These are phyloP conservation scores for Chaetoceros muelleri DNA, from an alignment of 108 stramenopile genomes.

Conservation along the genomic window DNA sequence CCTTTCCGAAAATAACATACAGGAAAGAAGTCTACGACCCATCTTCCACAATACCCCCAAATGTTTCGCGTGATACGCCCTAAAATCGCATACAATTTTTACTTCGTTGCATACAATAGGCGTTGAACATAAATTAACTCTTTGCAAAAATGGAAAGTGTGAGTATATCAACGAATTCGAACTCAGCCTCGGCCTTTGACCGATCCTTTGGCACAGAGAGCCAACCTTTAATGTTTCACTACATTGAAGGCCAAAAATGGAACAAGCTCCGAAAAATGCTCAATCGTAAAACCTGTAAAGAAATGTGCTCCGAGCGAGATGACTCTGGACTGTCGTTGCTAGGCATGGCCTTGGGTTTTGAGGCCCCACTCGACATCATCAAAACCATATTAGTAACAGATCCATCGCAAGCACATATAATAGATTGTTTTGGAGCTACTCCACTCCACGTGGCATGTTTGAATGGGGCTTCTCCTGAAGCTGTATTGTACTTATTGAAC, in stretches of 20 bases:
- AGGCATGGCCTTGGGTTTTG: background rate
- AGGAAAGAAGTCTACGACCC: no score
- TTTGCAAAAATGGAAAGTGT: no score
- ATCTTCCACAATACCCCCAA: no score
- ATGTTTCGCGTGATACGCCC: no score
- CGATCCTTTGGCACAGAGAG: no score
- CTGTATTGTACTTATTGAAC: background rate
- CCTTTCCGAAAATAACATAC: no score
- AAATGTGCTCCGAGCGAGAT: background rate
- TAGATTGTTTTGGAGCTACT: background rate
- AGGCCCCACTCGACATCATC: slow-evolving; percentile 59
- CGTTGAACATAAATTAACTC: no score
- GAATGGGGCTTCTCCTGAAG: background rate
- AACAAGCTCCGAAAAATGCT: background rate
- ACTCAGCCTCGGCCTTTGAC: no score
- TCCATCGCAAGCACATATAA: background rate
- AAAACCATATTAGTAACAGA: slow-evolving; percentile 74
- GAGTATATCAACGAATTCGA: no score
- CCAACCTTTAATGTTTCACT: background rate
- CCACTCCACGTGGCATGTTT: background rate
- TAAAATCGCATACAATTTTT: no score
- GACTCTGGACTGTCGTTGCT: background rate
- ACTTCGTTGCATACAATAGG: no score
- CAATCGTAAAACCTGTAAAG: background rate
- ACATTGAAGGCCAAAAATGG: background rate